Conservation (phyloP, 148 eudicot species). For the Bassia scoparia region DNA sequence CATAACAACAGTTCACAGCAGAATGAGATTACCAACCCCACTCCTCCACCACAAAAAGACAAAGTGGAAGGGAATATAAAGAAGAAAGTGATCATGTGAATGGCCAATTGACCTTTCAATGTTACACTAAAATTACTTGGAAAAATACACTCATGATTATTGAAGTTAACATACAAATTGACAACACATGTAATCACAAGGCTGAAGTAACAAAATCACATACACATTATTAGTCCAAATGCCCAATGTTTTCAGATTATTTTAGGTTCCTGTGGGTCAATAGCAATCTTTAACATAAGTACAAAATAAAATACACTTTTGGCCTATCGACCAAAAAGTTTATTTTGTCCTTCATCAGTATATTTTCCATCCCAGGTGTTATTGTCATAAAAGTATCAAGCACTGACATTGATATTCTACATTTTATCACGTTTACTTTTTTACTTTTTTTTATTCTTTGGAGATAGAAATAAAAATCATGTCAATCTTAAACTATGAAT, state of each 20-base stretch:
- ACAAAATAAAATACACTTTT: not conserved
- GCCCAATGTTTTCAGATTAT: not conserved
- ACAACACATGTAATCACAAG: not conserved
- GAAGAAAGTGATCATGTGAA: not conserved
- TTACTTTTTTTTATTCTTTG: not conserved
- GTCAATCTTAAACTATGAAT: not conserved
- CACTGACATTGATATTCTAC: not conserved
- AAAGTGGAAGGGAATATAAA: not conserved
- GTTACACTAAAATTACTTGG: too few species aligned
- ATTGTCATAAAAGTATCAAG: not conserved
- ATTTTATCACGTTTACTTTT: not conserved
- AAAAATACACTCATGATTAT: not conserved
- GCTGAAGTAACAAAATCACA: not conserved
- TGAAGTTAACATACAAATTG: too few species aligned
- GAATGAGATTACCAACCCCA: not conserved
- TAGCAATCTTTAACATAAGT: slow-evolving; percentile 5
- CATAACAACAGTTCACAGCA: not conserved
- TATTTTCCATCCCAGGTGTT: not conserved
- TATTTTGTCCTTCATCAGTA: not conserved
- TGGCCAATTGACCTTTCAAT: not conserved
- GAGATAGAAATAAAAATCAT: not conserved
- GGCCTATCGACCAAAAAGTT: not conserved
- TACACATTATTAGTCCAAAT: too few species aligned
- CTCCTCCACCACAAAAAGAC: not conserved
- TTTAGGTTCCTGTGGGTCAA: not conserved